Percentiles rank a stretch among this genome's conserved stretches.
These are phyloP conservation scores for Trichoderma atrobrunneum DNA, from an alignment of 2,329 filamentous ascomycete species.

Conservation along the genomic window DNA sequence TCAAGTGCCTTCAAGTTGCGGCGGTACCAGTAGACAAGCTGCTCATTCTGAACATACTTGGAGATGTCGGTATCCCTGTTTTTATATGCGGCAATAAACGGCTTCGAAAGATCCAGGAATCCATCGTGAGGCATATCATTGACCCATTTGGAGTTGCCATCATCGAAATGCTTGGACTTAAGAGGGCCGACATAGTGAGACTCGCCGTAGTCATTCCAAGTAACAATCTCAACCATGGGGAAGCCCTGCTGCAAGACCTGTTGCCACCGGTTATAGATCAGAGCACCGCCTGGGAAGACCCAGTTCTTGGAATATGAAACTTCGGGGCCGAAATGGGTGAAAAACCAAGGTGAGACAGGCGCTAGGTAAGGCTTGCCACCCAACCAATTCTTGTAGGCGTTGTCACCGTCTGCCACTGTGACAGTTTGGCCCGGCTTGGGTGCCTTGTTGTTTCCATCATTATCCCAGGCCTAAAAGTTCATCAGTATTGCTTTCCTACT, in stretches of 20 bases:
- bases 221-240: conserved; percentile 47
- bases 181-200: conserved; percentile 53
- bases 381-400: conserved; percentile 34
- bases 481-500: background rate
- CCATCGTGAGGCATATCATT: conserved; percentile 52
- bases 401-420: conserved; percentile 38
- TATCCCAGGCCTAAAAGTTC: conserved; percentile 38
- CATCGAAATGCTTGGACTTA: conserved; percentile 40
- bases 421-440: conserved; percentile 33
- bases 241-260: conserved; percentile 43
- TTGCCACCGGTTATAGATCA: conserved; percentile 60
- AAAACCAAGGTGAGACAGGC: conserved; percentile 45
- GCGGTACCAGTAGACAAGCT: conserved; percentile 56
- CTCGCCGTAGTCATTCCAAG: conserved; percentile 52
- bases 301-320: conserved; percentile 42
- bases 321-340: conserved; percentile 43
- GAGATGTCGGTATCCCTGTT: conserved; percentile 38
- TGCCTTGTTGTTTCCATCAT: conserved; percentile 48
- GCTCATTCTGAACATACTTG: conserved; percentile 46
- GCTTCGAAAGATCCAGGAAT: conserved; percentile 53
- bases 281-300: conserved; percentile 56
- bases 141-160: conserved; percentile 48
- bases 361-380: conserved; percentile 48
- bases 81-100: conserved; percentile 53
- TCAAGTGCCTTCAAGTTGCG: conserved; percentile 44